Evolutionary conservation across 495 filamentous ascomycete species (phyloP), one percentile per base, ranked within the genome.

Genomic region (Penicillium taxi): DNA sequence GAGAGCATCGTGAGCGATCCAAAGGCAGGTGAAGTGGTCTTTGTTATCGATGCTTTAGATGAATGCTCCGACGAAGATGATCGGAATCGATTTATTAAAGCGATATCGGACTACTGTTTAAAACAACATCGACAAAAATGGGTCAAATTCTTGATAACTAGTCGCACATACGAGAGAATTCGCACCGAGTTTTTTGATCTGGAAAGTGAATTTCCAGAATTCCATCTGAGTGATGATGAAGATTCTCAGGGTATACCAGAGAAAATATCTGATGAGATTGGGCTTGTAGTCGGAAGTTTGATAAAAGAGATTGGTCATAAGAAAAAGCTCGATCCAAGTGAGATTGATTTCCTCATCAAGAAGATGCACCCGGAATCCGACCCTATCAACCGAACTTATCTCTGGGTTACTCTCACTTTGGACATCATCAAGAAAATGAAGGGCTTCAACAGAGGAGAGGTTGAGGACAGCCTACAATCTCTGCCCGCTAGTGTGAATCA

Each of bases 31-130:
- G 55, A 66, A 22, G 59, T 73, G n/a, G 39, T 76, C 24, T 72
- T 63, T 36, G 37, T 75, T 26, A 11, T 77, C 1, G 72, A 76
- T 44, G 69, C 69, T 5, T 44, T 76, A 5, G 61, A 64, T 41
- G 59, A 62, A 46, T 58, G 59, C 37, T 18, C 45, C 9, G 40
- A 55, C 18, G 19, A 24, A 5, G 34, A 35, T 14, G 34, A 35
- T 14, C 38, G 46, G 13, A 7, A 18, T 14, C 31, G 38, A 17
- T 21, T 61, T 13, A 56, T 53, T 6, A 12, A 48, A 18, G 40
- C 26, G 2, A 19, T 48, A 17, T 30, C 9, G 5, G 21, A 17
- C 6, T 23, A 45, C 14, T 35, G 41, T 6, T n/a, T 9, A 13
- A 19, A 12, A 3, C 5, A 26, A 2, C 3, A 17, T 5, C 11